Evolutionary conservation across 352 stramenopile genomes (phyloP), one percentile per base, ranked within the genome.

Genomic region (Phytopythium vexans): DNA sequence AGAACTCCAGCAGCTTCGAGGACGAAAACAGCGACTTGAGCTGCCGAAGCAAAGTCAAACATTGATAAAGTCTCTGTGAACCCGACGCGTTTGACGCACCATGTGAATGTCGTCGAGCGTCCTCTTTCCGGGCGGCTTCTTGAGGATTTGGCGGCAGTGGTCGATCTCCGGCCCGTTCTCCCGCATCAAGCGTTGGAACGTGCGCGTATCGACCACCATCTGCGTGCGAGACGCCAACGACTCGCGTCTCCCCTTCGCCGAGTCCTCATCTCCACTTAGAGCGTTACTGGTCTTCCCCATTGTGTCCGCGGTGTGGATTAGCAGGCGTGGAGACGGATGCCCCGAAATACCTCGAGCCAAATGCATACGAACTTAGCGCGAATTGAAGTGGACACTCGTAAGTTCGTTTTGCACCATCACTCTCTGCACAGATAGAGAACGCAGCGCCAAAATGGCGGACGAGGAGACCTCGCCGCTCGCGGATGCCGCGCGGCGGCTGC

Each of bases 1-100:
- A 93, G 58, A 91, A 90, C 39, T 89, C 70, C 54, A 89, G 78
- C 33, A 93, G 60, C 43, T 88, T 89, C 45, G 83, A 88, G 42
- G 74, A 74, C 9, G 58, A 66, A 27, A 93, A 75, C 33, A 91
- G 64, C 33, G 82, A 78, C 55, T 93, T 93, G 32, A 92, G 75
- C 82, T 92, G 58, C 27, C 38, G 34, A 39, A n/a, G 41, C 1
- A 48, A 37, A 4, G 3, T 21, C 31, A 43, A 43, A 2, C 39
- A 14, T 43, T 12, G 8, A 4, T 12, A 43, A 15, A 15, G 6
- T 6, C 7, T 37, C 12, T 40, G 6, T n/a, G 21, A 36, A 8
- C 11, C 7, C 11, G 0, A 27, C 39, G 11, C 6, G 21, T 27
- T 14, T 27, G 42, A 40, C 65, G 35, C 31, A 91, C 80, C 62